Evolutionary conservation across 257 asterid species (phyloP), one percentile per base, ranked within the genome.

Genomic region (Nicotiana attenuata): DNA sequence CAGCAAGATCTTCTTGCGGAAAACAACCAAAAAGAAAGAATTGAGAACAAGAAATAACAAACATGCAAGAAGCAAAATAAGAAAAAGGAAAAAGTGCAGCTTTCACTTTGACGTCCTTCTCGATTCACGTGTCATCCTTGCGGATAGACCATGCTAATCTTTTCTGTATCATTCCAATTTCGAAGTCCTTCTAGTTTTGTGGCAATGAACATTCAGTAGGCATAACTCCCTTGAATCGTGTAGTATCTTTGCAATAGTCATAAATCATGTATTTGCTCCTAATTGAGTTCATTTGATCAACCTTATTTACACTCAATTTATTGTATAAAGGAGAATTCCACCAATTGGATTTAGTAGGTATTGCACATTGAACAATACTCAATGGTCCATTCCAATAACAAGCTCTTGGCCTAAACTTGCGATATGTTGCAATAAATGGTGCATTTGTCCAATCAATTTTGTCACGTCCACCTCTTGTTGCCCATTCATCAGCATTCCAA

Each of bases 401-500:
- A n/a, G 88, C 92, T 68, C 86, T 88, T 1, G 91, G 89, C 7
- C 89, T 89, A 55, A 94, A 94, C 10, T 60, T 81, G 7, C 91
- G 84, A 50, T 91, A 35, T 50, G 82, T 60, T 33, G 97, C 93
- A 2, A 88, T 14, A 87, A 91, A 93, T 3, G 97, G 97, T 13
- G 96, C 86, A 9, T 78, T 79, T 15, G 20, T 83, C 98, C 97
- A 93, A 65, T 94, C 87, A 19, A 87, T 91, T 87, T 90, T 94
- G 1, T 77, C 98, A 8, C 80, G 88, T 16, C 97, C 97, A 0
- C 91, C 91, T 83, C 92, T 88, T 0, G 97, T 94, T 15, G 98
- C 98, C 97, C 98, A 93, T 53, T 87, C 83, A 78, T 93, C 97
- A 2, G 91, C 97, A 81, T 93, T 90, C 98, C 97, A 94, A 33